Evolutionary conservation across 495 filamentous ascomycete species (phyloP), one percentile per base, ranked within the genome.

Genomic region (Talaromyces ruber): DNA sequence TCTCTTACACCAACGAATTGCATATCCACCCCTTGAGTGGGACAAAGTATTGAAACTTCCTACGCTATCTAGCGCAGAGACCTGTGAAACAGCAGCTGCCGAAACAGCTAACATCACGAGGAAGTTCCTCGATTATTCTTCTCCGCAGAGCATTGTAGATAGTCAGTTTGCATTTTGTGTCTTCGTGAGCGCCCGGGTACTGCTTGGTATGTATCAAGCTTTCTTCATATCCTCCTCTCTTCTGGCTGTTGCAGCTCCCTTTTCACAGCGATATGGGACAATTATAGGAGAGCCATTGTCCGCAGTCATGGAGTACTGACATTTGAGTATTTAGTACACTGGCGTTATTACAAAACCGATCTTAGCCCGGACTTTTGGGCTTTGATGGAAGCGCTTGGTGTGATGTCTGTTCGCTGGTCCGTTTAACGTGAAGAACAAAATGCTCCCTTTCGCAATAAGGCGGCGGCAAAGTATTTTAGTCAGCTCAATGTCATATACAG

Each of bases 11-110:
- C 63, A 64, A 51, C 34, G 63, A 7, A 64, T 64, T 57, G 63
- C 63, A 2, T 64, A 64, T 37, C 60, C 63, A 6, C 64, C 70
- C 0, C 32, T 65, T 6, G 69, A 72, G 12, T 79, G 74, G 76
- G 55, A 59, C 26, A 59, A 60, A 30, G 53, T 66, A 1, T 68
- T 74, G 11, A 67, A 65, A 21, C 65, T 79, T 2, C 76, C 78
- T 4, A 74, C 67, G 28, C 47, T 65, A 6, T 76, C 66, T 24
- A 77, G 4, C 59, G 64, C 54, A 4, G 60, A 65, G 47, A 63
- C 64, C 12, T 65, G 64, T 29, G 45, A 53, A 26, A n/a, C 14
- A 16, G 64, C 64, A 5, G 53, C 61, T 5, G 11, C 53, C 4
- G 61, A 65, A 21, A 63, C 43, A 6, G 30, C 53, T 7, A 60